A percentile compares a stretch with the other conserved stretches of the same genome.
These are phyloP conservation scores for Candida andamanensis DNA, from an alignment of 805 yeast species.

Conservation along the genomic window DNA sequence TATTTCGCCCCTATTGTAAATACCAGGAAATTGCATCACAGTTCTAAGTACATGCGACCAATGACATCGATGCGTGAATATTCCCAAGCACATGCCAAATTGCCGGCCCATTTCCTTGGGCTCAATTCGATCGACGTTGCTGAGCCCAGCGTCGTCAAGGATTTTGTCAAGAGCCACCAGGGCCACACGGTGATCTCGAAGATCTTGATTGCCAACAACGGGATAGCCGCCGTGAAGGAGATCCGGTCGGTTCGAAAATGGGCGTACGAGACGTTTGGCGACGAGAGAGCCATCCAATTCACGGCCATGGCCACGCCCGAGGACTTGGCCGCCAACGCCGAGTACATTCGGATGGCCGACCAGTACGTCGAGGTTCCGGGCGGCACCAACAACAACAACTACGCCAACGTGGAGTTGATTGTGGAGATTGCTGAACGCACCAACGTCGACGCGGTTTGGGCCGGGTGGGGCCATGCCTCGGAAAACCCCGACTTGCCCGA, in stretches of 20 bases:
- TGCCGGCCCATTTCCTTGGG: constrained; percentile 79
- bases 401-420: constrained; percentile 95
- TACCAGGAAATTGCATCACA: too few relatives aligned
- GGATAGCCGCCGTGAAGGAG: constrained; percentile 99
- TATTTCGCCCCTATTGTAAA: too few relatives aligned
- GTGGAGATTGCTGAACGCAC: constrained; percentile 97
- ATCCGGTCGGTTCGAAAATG: constrained; percentile 96
- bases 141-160: constrained; percentile 72
- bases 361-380: constrained; percentile 98
- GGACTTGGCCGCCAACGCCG: constrained; percentile 94
- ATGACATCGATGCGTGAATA: too few relatives aligned
- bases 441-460: constrained; percentile 98
- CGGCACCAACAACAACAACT: constrained; percentile 97
- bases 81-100: constrained; percentile 23
- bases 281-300: constrained; percentile 88
- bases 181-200: constrained; percentile 94
- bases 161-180: constrained; percentile 76
- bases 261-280: constrained; percentile 99
- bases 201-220: constrained; percentile 93
- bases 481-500: constrained; percentile 96
- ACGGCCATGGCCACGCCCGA: constrained; percentile 99
- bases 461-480: constrained; percentile 99
- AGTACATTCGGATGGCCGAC: constrained; percentile 98
- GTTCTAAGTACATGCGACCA: not conserved
- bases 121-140: constrained; percentile 72